Evolutionary conservation across 768 basidiomycete species (phyloP).

Genomic region (Crepidotus variabilis): DNA sequence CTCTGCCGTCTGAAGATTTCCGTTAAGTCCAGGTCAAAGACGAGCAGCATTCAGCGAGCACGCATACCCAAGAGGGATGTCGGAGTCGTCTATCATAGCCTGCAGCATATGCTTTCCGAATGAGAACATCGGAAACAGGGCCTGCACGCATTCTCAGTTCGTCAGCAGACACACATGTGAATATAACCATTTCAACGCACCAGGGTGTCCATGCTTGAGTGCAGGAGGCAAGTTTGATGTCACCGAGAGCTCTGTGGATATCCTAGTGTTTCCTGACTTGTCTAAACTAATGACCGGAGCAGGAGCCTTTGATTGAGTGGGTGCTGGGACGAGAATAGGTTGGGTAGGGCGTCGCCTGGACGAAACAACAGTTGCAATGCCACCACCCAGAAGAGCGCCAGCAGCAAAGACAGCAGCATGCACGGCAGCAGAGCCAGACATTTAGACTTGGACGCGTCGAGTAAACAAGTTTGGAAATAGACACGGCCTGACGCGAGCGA

Average conservation of each 20-base stretch:
- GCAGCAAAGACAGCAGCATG: slow-evolving; percentile 78
- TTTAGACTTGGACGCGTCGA: slow-evolving; percentile 10
- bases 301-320: slow-evolving; percentile 13
- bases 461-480: neutral
- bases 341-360: slow-evolving; percentile 18
- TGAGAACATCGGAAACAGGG: slow-evolving; percentile 76
- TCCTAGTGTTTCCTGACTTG: slow-evolving; percentile 36
- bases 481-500: neutral
- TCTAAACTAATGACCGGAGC: slow-evolving; percentile 45
- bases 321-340: slow-evolving; percentile 14
- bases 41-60: neutral
- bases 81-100: slow-evolving; percentile 88
- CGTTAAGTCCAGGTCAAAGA: neutral
- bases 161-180: neutral
- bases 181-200: slow-evolving; percentile 34
- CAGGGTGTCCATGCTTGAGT: slow-evolving; percentile 81
- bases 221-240: slow-evolving; percentile 29
- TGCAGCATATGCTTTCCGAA: slow-evolving; percentile 80
- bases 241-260: slow-evolving; percentile 33
- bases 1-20: slow-evolving; percentile 74
- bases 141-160: slow-evolving; percentile 53
- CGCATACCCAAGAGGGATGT: slow-evolving; percentile 89
- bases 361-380: slow-evolving; percentile 52
- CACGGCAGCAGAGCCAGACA: slow-evolving; percentile 40
- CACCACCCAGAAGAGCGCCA: slow-evolving; percentile 79